Conservation (phyloP, 345 rosid genomes). For the Psidium guajava region DNA sequence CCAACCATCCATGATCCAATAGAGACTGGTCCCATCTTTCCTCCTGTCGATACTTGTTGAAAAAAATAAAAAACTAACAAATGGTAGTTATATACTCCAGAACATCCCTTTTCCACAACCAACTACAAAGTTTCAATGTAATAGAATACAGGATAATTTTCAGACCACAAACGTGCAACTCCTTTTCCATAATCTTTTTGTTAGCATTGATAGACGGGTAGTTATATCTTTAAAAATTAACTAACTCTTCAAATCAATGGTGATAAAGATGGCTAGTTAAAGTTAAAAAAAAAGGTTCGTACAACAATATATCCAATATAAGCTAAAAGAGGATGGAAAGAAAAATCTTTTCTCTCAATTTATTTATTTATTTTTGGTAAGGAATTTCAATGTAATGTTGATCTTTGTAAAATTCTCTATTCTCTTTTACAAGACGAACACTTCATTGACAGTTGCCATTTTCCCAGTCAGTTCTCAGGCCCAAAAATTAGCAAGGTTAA, state of each 20-base stretch:
- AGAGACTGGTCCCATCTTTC: neutral
- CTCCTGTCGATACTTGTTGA: neutral
- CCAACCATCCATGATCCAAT: neutral
- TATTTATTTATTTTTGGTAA: no score
- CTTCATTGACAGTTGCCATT: neutral
- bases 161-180: neutral
- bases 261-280: neutral
- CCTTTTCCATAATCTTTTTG: neutral
- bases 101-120: neutral
- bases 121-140: neutral
- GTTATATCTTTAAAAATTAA: neutral
- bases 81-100: neutral
- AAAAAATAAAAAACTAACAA: neutral
- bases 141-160: neutral
- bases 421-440: neutral
- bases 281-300: no score
- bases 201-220: neutral
- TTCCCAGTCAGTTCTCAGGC: neutral
- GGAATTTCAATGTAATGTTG: neutral
- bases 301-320: no score
- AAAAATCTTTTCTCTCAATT: neutral
- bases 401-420: neutral
- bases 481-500: neutral
- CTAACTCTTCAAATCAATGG: neutral
- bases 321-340: no score